Conservation (phyloP, 768 basidiomycete species). For the Omphalotus guepiniiformis region DNA sequence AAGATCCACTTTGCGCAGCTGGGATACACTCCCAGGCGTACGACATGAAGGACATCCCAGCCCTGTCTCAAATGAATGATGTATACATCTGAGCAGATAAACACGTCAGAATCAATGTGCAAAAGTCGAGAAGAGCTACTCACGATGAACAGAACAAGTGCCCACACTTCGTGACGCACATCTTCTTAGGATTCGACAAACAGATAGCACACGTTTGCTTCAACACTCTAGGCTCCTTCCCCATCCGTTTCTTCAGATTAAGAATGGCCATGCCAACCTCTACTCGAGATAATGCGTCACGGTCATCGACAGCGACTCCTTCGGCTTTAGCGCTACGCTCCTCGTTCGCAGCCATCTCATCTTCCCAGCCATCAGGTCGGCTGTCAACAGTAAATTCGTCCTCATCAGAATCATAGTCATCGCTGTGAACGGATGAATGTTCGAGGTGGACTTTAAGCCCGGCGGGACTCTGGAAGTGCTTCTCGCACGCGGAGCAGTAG, state of each 20-base stretch:
- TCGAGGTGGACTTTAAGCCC: slow-evolving; percentile 28
- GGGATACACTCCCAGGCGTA: not conserved
- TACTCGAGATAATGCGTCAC: slow-evolving; percentile 5
- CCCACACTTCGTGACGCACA: slow-evolving; percentile 26
- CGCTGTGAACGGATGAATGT: slow-evolving; percentile 23
- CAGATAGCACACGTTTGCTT: slow-evolving; percentile 25
- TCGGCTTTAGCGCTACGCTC: slow-evolving; percentile 20
- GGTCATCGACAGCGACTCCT: slow-evolving; percentile 9
- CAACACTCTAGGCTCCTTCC: slow-evolving; percentile 5
- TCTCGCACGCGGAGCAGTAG: slow-evolving; percentile 27
- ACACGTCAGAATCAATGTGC: too few species aligned
- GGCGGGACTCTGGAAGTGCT: slow-evolving; percentile 22
- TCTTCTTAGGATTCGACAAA: slow-evolving; percentile 18
- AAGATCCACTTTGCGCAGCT: not conserved
- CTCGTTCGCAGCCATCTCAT: slow-evolving; percentile 18
- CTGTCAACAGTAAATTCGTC: slow-evolving; percentile 11
- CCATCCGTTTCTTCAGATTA: not conserved
- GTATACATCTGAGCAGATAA: not conserved
- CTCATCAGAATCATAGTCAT: slow-evolving; percentile 6
- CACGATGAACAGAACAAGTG: slow-evolving; percentile 30
- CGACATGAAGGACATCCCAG: slow-evolving; percentile 1
- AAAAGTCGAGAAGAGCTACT: slow-evolving; percentile 12
- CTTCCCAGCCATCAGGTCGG: slow-evolving; percentile 27
- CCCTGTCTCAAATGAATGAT: slow-evolving; percentile 1
- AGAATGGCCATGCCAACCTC: not conserved